Percentiles rank a stretch among this genome's conserved stretches.
Conservation (phyloP, 2,329 filamentous ascomycete genomes). For the Cryphonectria parasitica region DNA sequence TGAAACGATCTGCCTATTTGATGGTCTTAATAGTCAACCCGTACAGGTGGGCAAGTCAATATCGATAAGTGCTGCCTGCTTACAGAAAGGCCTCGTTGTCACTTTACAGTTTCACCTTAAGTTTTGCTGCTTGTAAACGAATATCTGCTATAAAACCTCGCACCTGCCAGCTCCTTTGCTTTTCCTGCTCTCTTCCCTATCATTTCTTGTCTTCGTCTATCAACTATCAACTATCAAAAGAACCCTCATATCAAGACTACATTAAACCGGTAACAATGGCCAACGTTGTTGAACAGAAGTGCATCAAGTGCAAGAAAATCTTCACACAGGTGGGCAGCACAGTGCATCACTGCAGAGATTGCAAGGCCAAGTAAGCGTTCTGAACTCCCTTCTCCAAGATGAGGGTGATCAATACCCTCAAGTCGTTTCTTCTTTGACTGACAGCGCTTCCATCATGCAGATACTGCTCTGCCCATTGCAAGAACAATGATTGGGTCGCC, state of each 20-base stretch:
- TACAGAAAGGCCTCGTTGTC: background rate
- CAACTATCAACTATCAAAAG: background rate
- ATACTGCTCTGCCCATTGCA: background rate
- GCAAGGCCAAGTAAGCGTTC: slow-evolving; percentile 2
- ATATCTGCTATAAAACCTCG: background rate
- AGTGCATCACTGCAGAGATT: background rate
- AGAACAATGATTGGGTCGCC: background rate
- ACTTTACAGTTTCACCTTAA: background rate
- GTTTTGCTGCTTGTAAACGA: background rate
- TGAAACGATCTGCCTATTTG: background rate
- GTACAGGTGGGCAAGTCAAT: background rate
- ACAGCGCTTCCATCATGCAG: background rate
- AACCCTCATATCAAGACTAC: background rate
- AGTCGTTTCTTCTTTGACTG: background rate
- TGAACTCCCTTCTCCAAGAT: background rate
- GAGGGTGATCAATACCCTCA: background rate
- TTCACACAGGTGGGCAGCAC: background rate
- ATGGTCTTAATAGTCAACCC: background rate
- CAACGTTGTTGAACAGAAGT: background rate
- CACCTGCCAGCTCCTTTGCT: background rate
- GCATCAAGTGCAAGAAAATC: background rate
- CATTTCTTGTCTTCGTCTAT: too few species aligned
- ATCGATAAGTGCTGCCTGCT: background rate
- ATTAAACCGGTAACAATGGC: background rate
- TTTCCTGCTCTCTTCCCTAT: background rate